Evolutionary conservation across 2,329 filamentous ascomycete genomes (phyloP).

Genomic region (Shiraia bambusicola): DNA sequence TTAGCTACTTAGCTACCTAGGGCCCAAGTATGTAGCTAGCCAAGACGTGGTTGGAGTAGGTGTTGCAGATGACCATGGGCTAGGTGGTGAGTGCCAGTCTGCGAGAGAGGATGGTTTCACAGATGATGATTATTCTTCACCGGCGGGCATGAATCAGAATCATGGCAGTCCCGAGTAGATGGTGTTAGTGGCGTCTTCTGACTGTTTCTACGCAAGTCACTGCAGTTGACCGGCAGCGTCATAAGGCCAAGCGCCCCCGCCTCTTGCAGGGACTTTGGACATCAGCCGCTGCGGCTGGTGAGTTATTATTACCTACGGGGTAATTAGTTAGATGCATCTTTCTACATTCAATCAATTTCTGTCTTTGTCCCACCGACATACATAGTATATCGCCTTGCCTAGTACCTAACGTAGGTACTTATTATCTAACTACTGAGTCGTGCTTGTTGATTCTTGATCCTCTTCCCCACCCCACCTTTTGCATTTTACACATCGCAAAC

Average conservation of each 20-base stretch:
- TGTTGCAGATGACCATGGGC: too few relatives aligned
- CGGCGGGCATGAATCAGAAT: constrained; percentile 1
- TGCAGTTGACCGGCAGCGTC: constrained; percentile 17
- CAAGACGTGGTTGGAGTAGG: too few relatives aligned
- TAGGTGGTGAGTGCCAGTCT: too few relatives aligned
- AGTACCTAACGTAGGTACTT: too few relatives aligned
- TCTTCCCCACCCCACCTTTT: constrained; percentile 6
- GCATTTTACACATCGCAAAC: not conserved
- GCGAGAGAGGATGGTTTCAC: too few relatives aligned
- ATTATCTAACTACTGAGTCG: too few relatives aligned
- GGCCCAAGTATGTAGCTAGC: too few relatives aligned
- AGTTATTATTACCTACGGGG: constrained; percentile 19
- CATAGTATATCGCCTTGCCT: too few relatives aligned
- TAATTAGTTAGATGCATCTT: constrained; percentile 3
- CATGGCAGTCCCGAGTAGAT: constrained; percentile 1
- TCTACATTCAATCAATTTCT: constrained; percentile 5
- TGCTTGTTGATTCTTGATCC: constrained; percentile 4
- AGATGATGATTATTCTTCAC: not conserved
- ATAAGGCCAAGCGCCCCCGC: constrained; percentile 27
- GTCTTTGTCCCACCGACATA: constrained; percentile 9
- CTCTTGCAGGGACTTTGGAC: constrained; percentile 1
- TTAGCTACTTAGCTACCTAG: constrained; percentile 4
- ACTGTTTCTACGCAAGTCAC: too few relatives aligned
- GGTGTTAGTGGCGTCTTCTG: not conserved
- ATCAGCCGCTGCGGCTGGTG: constrained; percentile 33